These are phyloP conservation scores for Epichloe hybrida DNA, from an alignment of 2,329 filamentous ascomycete species.

Conservation along the genomic window DNA sequence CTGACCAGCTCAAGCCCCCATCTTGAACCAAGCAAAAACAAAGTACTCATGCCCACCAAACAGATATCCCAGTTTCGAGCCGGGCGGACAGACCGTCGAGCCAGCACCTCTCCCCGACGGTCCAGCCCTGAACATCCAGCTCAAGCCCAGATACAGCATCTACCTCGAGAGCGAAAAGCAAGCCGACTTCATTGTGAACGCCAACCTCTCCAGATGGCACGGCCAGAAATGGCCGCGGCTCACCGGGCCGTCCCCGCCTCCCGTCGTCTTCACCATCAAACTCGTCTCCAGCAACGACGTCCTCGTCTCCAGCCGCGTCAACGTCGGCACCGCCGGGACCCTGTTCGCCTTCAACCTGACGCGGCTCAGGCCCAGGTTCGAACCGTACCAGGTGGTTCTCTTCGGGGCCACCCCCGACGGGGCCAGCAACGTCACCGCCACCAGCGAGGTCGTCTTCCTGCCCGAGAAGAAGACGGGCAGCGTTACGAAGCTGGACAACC, in stretches of 20 bases:
- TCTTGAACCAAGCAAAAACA: neutral
- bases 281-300: constrained; percentile 15
- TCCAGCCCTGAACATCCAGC: constrained; percentile 28
- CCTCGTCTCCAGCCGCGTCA: constrained; percentile 21
- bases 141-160: constrained; percentile 32
- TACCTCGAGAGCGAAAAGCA: constrained; percentile 28
- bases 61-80: constrained; percentile 28
- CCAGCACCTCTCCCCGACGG: constrained; percentile 17
- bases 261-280: constrained; percentile 25
- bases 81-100: constrained; percentile 28
- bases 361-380: constrained; percentile 19
- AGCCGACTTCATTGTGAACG: constrained; percentile 31
- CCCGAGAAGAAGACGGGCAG: constrained; percentile 29
- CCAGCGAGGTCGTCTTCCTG: constrained; percentile 26
- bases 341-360: constrained; percentile 25
- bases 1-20: neutral
- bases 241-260: constrained; percentile 8
- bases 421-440: constrained; percentile 21
- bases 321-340: constrained; percentile 20
- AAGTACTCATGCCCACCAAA: neutral
- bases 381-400: constrained; percentile 27
- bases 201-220: constrained; percentile 26
- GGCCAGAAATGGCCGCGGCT: constrained; percentile 23
- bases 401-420: constrained; percentile 18
- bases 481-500: constrained; percentile 31